Conservation (phyloP, 441 rosid genomes). For the Caryocar brasiliense region DNA sequence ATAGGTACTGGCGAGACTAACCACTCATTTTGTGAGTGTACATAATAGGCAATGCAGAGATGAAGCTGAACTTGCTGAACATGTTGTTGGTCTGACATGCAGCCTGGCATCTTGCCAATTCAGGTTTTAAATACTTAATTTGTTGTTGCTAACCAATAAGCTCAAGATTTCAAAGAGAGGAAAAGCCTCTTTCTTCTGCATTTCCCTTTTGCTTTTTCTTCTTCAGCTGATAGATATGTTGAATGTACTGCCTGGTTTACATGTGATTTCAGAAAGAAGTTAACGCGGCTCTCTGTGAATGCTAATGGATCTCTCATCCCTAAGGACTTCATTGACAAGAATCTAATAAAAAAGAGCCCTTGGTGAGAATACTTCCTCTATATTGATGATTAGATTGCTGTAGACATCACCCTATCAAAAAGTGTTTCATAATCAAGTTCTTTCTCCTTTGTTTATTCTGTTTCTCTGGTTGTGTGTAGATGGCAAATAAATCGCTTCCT, state of each 20-base stretch:
- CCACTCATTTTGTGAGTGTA: conserved; percentile 55
- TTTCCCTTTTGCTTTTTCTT: neutral
- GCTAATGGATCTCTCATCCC: conserved; percentile 80
- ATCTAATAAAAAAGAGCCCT: conserved; percentile 52
- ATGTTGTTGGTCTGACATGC: conserved; percentile 71
- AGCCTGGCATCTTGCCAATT: conserved; percentile 85
- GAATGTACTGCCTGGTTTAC: conserved; percentile 3
- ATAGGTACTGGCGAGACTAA: conserved; percentile 69
- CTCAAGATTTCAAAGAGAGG: no score
- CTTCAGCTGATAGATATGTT: conserved; percentile 1
- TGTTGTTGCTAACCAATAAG: neutral
- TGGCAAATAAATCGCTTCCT: no score
- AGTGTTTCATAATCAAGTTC: no score
- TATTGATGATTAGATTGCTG: no score
- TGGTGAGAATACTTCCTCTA: conserved; percentile 42
- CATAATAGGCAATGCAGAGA: conserved; percentile 82
- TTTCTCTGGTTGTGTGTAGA: no score
- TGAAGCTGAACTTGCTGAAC: conserved; percentile 94
- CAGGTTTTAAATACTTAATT: conserved; percentile 31
- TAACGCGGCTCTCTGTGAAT: conserved; percentile 61
- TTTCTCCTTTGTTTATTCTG: no score
- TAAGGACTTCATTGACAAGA: conserved; percentile 52
- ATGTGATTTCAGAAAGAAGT: conserved; percentile 57
- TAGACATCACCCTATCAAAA: no score
- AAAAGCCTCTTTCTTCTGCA: no score